These are phyloP conservation scores for Phascolomyces articulosus DNA, from an alignment of 371 early-diverging fungal genomes.

Conservation along the genomic window DNA sequence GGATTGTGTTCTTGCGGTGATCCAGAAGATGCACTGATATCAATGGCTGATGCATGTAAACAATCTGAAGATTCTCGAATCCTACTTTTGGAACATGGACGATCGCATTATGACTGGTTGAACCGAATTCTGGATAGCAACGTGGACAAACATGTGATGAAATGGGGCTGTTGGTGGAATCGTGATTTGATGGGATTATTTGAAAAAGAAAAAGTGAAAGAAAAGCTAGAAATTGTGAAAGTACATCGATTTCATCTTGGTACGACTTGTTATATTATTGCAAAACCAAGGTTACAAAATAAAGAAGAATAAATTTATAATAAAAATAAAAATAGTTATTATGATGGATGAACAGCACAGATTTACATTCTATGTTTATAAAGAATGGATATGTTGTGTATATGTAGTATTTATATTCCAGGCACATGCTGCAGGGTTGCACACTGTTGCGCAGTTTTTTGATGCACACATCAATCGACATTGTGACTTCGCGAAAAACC, in stretches of 20 bases:
- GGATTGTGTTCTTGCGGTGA: conserved; percentile 77
- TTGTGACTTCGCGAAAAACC: too few relatives aligned
- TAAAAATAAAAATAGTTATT: not conserved
- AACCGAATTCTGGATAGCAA: conserved; percentile 72
- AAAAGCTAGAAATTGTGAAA: conserved; percentile 62
- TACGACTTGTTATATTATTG: conserved; percentile 75
- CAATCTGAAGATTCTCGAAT: conserved; percentile 58
- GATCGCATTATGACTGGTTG: conserved; percentile 65
- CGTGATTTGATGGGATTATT: conserved; percentile 75
- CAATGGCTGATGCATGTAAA: conserved; percentile 66
- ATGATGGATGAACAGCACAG: not conserved
- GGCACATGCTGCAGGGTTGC: too few relatives aligned
- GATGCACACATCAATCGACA: too few relatives aligned
- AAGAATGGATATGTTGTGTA: too few relatives aligned
- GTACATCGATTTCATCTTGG: conserved; percentile 78
- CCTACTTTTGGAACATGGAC: conserved; percentile 81
- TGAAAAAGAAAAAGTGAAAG: conserved; percentile 49
- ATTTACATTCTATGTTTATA: too few relatives aligned
- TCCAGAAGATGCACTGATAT: conserved; percentile 67
- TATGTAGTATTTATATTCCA: too few relatives aligned
- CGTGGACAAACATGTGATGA: conserved; percentile 69
- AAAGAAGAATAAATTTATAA: not conserved
- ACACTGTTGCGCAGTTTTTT: too few relatives aligned
- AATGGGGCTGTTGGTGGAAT: conserved; percentile 92
- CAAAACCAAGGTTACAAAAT: conserved; percentile 35